These are phyloP conservation scores for Polytrichum formosum DNA, from an alignment of 225 moss, liverwort and hornwort genomes.

Conservation along the genomic window DNA sequence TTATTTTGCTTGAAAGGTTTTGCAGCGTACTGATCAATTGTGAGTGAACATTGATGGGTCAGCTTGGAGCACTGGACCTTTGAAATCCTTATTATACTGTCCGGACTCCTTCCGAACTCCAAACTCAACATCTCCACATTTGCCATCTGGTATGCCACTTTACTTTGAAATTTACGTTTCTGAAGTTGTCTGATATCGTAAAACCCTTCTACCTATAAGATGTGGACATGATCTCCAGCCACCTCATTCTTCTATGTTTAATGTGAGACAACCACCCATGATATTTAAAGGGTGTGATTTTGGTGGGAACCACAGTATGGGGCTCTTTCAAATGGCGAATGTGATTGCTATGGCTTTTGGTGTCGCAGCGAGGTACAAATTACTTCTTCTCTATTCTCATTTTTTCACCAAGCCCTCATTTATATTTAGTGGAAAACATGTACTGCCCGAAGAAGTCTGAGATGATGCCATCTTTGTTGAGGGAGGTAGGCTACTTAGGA, in stretches of 20 bases:
- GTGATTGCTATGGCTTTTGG: conserved; percentile 37
- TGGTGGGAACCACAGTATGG: conserved; percentile 31
- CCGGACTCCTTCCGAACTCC: conserved; percentile 50
- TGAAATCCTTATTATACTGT: conserved; percentile 30
- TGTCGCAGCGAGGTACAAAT: conserved; percentile 31
- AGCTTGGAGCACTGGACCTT: conserved; percentile 45
- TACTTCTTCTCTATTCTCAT: not conserved
- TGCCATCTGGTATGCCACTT: conserved; percentile 36
- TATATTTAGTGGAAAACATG: not conserved
- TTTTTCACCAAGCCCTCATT: not conserved
- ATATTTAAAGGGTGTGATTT: not conserved
- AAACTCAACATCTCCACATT: conserved; percentile 37
- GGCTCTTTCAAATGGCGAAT: conserved; percentile 23
- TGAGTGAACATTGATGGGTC: not conserved
- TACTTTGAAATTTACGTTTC: no score
- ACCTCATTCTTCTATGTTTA: no score
- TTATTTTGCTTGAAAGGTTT: no score
- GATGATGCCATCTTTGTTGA: no score
- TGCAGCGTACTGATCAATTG: no score
- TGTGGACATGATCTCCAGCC: no score
- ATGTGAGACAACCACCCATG: no score
- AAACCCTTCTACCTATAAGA: no score
- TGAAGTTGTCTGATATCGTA: no score
- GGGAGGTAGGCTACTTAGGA: no score
- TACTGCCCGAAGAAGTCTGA: not conserved